Conservation (phyloP, 2,329 filamentous ascomycete species). For the Hypoxylon sp. region DNA sequence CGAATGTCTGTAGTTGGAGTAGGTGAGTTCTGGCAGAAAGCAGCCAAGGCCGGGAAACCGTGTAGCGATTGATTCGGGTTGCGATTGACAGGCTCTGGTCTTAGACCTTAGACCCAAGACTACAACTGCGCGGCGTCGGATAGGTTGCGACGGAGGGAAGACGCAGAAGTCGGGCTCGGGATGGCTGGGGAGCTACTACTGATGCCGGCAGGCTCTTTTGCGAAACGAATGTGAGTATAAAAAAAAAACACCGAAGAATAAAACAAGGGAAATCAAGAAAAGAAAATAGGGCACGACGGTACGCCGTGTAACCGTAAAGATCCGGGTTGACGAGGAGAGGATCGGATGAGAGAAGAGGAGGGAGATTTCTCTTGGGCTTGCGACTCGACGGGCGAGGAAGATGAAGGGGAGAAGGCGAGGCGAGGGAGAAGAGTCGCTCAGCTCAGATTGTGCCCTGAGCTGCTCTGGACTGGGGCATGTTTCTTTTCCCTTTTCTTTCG, state of each 20-base stretch:
- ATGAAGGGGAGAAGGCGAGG: slow-evolving; percentile 14
- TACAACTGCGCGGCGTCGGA: slow-evolving; percentile 13
- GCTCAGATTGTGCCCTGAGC: slow-evolving; percentile 26
- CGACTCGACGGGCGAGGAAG: slow-evolving; percentile 20
- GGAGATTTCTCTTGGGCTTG: slow-evolving; percentile 29
- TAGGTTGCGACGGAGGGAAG: slow-evolving; percentile 21
- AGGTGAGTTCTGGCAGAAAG: slow-evolving; percentile 34
- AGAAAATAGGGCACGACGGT: slow-evolving; percentile 39
- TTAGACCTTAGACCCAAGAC: no score
- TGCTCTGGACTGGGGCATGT: slow-evolving; percentile 7
- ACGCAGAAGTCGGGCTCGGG: not conserved
- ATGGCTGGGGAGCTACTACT: slow-evolving; percentile 15
- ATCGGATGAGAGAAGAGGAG: slow-evolving; percentile 31
- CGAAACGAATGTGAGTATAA: slow-evolving; percentile 27
- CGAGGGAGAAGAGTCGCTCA: slow-evolving; percentile 14
- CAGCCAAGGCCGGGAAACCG: slow-evolving; percentile 27
- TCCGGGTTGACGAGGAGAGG: slow-evolving; percentile 34
- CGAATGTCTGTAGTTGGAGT: slow-evolving; percentile 46
- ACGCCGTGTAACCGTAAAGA: slow-evolving; percentile 42
- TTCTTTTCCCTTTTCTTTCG: not conserved
- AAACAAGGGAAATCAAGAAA: slow-evolving; percentile 35
- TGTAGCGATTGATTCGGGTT: slow-evolving; percentile 24
- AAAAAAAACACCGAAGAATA: slow-evolving; percentile 37
- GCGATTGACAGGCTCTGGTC: slow-evolving; percentile 30
- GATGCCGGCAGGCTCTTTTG: slow-evolving; percentile 15